phyloP scores from a whole-genome alignment of 2,329 filamentous ascomycete species.

The Penicillium sp. region DNA sequence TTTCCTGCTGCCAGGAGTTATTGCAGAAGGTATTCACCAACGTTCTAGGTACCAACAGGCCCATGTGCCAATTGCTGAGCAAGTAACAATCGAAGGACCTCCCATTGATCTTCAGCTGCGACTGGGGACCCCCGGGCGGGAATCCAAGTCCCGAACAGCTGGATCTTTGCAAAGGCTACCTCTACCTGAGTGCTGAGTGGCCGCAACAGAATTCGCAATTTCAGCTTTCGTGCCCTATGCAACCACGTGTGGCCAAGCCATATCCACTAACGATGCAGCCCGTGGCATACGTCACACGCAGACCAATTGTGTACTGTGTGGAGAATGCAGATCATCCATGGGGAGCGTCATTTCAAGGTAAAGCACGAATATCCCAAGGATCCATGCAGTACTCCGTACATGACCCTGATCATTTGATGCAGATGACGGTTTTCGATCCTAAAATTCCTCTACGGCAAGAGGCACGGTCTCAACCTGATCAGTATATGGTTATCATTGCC shows the following conservation, averaged over 20 bases:
- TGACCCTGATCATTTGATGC: no score
- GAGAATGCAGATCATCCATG: no score
- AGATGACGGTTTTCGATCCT: no score
- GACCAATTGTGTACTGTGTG: conserved; percentile 60
- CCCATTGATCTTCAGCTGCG: conserved; percentile 36
- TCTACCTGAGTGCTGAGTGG: conserved; percentile 48
- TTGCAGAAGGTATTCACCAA: conserved; percentile 5
- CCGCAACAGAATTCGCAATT: conserved; percentile 43
- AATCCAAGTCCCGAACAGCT: conserved; percentile 3
- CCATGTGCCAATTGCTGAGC: conserved; percentile 52
- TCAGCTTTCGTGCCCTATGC: conserved; percentile 49
- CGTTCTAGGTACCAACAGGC: conserved; percentile 46
- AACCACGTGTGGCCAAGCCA: conserved; percentile 51
- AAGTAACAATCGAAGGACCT: conserved; percentile 45
- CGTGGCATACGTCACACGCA: conserved; percentile 56
- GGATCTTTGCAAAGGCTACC: conserved; percentile 49
- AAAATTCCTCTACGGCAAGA: no score
- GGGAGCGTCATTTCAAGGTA: no score
- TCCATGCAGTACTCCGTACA: no score
- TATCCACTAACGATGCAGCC: conserved; percentile 59
- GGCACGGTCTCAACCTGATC: no score
- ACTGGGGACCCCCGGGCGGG: conserved; percentile 56
- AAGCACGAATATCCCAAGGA: no score
- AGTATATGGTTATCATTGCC: no score
- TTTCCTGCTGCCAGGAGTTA: no score